Evolutionary conservation across 2,329 filamentous ascomycete genomes (phyloP).

Genomic region (Cordyceps tenuipes): DNA sequence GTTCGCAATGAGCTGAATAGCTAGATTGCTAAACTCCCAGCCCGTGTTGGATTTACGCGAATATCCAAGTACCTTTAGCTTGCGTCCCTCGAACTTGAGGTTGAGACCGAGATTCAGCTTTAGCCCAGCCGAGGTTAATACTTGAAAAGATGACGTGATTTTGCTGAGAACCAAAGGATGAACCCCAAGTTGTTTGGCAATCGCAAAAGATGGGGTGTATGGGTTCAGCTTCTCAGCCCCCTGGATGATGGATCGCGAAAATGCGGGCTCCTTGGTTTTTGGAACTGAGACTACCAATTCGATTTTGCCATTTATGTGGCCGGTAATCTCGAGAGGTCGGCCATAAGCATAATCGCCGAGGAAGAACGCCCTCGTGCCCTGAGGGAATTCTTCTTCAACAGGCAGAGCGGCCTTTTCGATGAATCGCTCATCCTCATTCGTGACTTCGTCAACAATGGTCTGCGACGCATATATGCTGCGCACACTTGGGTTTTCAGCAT

Average conservation of each 20-base stretch:
- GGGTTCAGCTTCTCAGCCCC: conserved; percentile 61
- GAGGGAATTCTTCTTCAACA: conserved; percentile 84
- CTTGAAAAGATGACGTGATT: conserved; percentile 88
- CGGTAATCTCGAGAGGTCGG: conserved; percentile 73
- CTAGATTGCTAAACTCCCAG: conserved; percentile 91
- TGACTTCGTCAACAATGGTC: conserved; percentile 78
- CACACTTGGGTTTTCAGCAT: conserved; percentile 73
- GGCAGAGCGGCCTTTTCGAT: conserved; percentile 81
- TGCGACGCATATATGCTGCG: conserved; percentile 90
- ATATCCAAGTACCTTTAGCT: conserved; percentile 92
- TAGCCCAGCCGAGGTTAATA: conserved; percentile 67
- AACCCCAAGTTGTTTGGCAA: conserved; percentile 72
- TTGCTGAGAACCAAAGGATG: conserved; percentile 88
- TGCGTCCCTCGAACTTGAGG: conserved; percentile 92
- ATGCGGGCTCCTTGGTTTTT: conserved; percentile 69
- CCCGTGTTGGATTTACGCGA: conserved; percentile 77
- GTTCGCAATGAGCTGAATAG: conserved; percentile 68
- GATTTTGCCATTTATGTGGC: conserved; percentile 65
- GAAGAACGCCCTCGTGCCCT: conserved; percentile 80
- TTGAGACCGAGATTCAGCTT: conserved; percentile 90
- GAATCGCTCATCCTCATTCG: conserved; percentile 88
- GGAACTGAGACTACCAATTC: conserved; percentile 69
- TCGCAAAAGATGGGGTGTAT: conserved; percentile 82
- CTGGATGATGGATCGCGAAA: conserved; percentile 65
- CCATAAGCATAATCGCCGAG: conserved; percentile 90